Percentiles rank a stretch among this genome's conserved stretches.
These are phyloP conservation scores for Exobasidium cylindrosporum DNA, from an alignment of 1,284 basidiomycete species.

Conservation along the genomic window DNA sequence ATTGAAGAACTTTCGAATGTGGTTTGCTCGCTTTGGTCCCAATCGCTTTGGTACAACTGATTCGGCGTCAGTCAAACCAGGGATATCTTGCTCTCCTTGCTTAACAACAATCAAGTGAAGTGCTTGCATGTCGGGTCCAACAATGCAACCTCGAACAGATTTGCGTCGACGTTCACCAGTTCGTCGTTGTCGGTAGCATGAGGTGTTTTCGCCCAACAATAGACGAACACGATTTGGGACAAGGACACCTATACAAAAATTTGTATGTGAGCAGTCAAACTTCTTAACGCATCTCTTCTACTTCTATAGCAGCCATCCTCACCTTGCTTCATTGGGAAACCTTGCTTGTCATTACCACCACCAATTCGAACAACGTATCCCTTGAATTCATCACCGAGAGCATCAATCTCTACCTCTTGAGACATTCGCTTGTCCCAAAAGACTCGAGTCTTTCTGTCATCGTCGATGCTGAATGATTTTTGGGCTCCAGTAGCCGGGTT, in stretches of 20 bases:
- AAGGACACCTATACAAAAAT: conserved; percentile 65
- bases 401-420: conserved; percentile 88
- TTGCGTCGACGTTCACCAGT: conserved; percentile 96
- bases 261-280: neutral
- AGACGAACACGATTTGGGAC: conserved; percentile 89
- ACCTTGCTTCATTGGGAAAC: conserved; percentile 93
- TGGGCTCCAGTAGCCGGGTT: conserved; percentile 91
- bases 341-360: conserved; percentile 81
- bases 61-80: conserved; percentile 78
- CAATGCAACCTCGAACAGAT: conserved; percentile 93
- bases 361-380: conserved; percentile 97
- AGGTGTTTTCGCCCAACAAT: conserved; percentile 91
- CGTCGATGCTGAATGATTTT: conserved; percentile 87
- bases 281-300: neutral
- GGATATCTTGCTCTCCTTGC: conserved; percentile 88
- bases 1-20: conserved; percentile 97
- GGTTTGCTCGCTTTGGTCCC: conserved; percentile 70
- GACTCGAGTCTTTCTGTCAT: conserved; percentile 74
- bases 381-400: conserved; percentile 92
- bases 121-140: conserved; percentile 92
- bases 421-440: conserved; percentile 96
- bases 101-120: conserved; percentile 93
- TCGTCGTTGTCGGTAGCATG: conserved; percentile 92
- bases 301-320: conserved; percentile 58
- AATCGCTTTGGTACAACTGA: conserved; percentile 89